Evolutionary conservation across 495 filamentous ascomycete species (phyloP), one percentile per base, ranked within the genome.

Genomic region (Pyronema omphalodes): DNA sequence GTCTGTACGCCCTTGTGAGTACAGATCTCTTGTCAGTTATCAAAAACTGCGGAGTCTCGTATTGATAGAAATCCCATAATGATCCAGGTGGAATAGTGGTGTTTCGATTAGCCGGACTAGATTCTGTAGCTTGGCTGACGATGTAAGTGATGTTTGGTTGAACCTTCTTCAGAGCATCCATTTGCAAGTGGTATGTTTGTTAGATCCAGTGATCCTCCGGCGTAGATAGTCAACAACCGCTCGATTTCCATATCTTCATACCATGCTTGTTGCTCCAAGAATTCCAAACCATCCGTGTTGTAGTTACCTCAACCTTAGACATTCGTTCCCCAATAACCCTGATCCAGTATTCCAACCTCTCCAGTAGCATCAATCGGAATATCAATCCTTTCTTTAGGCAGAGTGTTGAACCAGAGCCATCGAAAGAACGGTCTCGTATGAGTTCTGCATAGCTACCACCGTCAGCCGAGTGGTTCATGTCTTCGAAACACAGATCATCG

Each of bases 61-160:
- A 79, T 51, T 69, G 66, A 53, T 76, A 69, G 6, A 64, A 67
- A n/a, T 61, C 77, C 45, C 68, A 66, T 57, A 71, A 67, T 43
- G 65, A 61, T 1, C 63, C 64, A 33, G 64, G 45, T 1, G 73
- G 69, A 45, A 63, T 61, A 36, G 53, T 44, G 36, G 64, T 62
- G 18, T 60, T 57, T 11, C 55, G 50, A 14, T 63, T 57, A 14
- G 68, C 61, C 14, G 61, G 53, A 3, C 69, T 69, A 35, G 69
- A 67, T 8, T 65, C 64, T 44, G 70, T 67, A 19, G 57, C 61
- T 19, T 70, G 70, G 14, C 71, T 72, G 0, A 75, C 69, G 43
- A 82, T 78, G n/a, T n/a, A n/a, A 48, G 70, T 73, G 14, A 83
- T 76, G 55, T 79, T 67, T 1, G 80, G 80, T 55, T 82, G 80